phyloP scores from a whole-genome alignment of 805 yeast genomes.

The Wickerhamomyces canadensis region DNA sequence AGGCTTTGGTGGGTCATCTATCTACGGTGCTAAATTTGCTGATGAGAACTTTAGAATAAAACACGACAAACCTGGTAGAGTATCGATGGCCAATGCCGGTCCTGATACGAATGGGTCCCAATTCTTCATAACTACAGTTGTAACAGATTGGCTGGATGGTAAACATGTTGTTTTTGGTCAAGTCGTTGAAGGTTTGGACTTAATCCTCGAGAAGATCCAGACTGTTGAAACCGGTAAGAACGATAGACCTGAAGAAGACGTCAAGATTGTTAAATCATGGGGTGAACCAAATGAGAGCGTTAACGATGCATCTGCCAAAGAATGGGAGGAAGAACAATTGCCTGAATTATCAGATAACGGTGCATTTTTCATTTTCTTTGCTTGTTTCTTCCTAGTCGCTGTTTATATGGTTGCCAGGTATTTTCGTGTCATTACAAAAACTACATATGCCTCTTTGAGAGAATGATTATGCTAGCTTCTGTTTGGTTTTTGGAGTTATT shows the following conservation, averaged over 20 bases:
- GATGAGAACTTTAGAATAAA: slow-evolving; percentile 74
- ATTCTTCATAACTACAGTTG: slow-evolving; percentile 59
- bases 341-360: slow-evolving; percentile 8
- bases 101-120: slow-evolving; percentile 65
- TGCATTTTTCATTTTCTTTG: slow-evolving; percentile 13
- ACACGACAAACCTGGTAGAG: slow-evolving; percentile 64
- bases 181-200: slow-evolving; percentile 58
- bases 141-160: slow-evolving; percentile 46
- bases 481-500: too few relatives aligned
- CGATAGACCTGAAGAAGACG: slow-evolving; percentile 39
- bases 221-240: slow-evolving; percentile 38
- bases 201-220: slow-evolving; percentile 54
- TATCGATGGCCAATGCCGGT: slow-evolving; percentile 72
- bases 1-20: slow-evolving; percentile 76
- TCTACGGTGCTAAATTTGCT: slow-evolving; percentile 64
- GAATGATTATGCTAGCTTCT: too few relatives aligned
- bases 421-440: background rate
- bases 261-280: slow-evolving; percentile 33
- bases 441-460: slow-evolving; percentile 23
- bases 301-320: slow-evolving; percentile 15
- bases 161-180: slow-evolving; percentile 77
- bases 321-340: slow-evolving; percentile 14
- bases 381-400: slow-evolving; percentile 12
- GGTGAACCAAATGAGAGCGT: slow-evolving; percentile 23
- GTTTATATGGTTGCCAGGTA: slow-evolving; percentile 16